These are phyloP conservation scores for Camelina laxa DNA, from an alignment of 345 rosid genomes.

Conservation along the genomic window DNA sequence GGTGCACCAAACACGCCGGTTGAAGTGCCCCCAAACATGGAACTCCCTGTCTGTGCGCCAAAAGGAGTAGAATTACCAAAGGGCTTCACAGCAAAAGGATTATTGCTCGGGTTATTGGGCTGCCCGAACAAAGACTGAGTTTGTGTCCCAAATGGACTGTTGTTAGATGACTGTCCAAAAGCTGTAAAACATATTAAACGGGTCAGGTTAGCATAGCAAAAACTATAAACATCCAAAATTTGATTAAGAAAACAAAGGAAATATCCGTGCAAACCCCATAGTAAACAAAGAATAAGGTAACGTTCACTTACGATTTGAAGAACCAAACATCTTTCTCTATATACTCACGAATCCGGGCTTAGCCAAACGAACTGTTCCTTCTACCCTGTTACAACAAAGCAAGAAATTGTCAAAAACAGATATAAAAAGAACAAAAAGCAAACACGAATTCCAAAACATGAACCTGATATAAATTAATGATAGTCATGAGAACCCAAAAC, in stretches of 20 bases:
- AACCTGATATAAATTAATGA: neutral
- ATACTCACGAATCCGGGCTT: neutral
- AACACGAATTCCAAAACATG: neutral
- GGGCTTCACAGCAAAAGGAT: constrained; percentile 77
- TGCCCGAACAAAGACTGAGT: constrained; percentile 71
- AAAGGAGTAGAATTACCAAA: constrained; percentile 72
- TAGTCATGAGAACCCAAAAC: neutral
- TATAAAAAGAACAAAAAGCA: too few relatives aligned
- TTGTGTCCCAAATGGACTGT: constrained; percentile 71
- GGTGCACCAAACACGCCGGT: constrained; percentile 85
- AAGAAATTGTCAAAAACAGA: too few relatives aligned
- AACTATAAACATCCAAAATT: constrained; percentile 10
- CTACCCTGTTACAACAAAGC: constrained; percentile 5
- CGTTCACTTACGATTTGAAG: constrained; percentile 57
- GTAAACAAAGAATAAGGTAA: neutral
- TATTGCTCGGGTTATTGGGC: constrained; percentile 63
- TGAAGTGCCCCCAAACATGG: constrained; percentile 85
- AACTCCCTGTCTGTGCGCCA: constrained; percentile 75
- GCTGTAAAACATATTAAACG: constrained; percentile 50
- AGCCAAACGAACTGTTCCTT: constrained; percentile 18
- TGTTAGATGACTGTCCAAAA: constrained; percentile 76
- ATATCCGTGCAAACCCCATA: neutral
- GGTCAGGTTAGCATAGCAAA: constrained; percentile 18
- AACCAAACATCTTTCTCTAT: constrained; percentile 57
- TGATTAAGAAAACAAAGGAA: neutral